A percentile compares a stretch with the other conserved stretches of the same genome.
These are phyloP conservation scores for Clitocybe nebularis DNA, from an alignment of 1,284 basidiomycete species.

Conservation along the genomic window DNA sequence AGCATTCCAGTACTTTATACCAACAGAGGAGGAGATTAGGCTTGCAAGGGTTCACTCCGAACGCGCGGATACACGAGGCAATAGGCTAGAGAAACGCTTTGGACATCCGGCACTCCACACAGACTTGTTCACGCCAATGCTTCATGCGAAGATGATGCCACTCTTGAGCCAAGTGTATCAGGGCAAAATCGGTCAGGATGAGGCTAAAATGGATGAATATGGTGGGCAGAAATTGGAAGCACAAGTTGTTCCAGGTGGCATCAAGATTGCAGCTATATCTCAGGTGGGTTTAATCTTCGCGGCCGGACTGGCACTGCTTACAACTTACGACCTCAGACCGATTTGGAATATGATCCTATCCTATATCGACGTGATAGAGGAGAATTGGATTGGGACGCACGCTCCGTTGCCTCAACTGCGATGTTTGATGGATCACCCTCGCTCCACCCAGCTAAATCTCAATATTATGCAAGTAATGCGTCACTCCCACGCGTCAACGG, in stretches of 20 bases:
- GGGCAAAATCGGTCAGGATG: conserved; percentile 62
- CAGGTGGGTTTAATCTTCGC: conserved; percentile 40
- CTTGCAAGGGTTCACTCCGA: conserved; percentile 69
- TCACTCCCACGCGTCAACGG: conserved; percentile 27
- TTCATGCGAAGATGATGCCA: conserved; percentile 82
- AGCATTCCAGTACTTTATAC: conserved; percentile 77
- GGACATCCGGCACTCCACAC: conserved; percentile 80
- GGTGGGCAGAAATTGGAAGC: conserved; percentile 72
- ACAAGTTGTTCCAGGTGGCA: conserved; percentile 66
- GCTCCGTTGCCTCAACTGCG: conserved; percentile 61
- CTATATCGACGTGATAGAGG: conserved; percentile 75
- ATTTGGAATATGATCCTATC: conserved; percentile 73
- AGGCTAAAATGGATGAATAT: conserved; percentile 67
- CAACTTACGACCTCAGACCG: conserved; percentile 35
- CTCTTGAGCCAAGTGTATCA: conserved; percentile 71
- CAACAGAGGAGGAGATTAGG: conserved; percentile 68
- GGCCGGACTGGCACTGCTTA: conserved; percentile 5
- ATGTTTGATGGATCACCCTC: conserved; percentile 43
- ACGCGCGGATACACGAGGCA: conserved; percentile 60
- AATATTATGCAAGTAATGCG: conserved; percentile 29
- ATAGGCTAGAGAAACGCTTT: conserved; percentile 78
- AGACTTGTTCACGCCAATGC: conserved; percentile 84
- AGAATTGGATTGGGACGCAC: conserved; percentile 76
- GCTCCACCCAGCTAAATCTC: conserved; percentile 38
- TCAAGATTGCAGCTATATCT: conserved; percentile 74